Percentiles rank a stretch among this genome's conserved stretches.
phyloP scores from a whole-genome alignment of 345 rosid species.

The Citrus medica region DNA sequence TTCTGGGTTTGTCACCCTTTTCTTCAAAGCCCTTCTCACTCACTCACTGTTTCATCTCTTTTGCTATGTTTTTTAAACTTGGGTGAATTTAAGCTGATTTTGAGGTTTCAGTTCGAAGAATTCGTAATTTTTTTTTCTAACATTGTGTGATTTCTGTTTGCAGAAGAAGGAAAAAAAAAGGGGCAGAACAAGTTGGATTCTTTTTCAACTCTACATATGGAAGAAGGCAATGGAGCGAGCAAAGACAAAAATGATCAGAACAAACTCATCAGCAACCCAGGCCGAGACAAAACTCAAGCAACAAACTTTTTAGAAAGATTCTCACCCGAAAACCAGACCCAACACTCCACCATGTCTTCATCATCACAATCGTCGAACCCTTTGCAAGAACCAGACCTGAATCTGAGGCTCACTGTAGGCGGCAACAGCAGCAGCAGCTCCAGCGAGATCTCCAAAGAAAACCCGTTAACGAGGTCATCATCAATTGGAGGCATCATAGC shows the following conservation, averaged over 20 bases:
- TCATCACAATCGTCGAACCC: background rate
- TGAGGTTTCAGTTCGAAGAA: background rate
- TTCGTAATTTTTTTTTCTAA: background rate
- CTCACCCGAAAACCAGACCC: background rate
- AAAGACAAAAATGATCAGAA: background rate
- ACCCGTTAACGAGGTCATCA: constrained; percentile 3
- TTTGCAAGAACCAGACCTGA: constrained; percentile 14
- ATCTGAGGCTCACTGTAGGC: constrained; percentile 23
- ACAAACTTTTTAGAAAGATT: background rate
- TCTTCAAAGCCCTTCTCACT: too few species aligned
- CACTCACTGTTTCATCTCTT: background rate
- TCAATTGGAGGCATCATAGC: constrained; percentile 5
- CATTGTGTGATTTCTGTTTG: background rate
- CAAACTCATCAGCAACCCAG: background rate
- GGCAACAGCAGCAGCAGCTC: constrained; percentile 16
- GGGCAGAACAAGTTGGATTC: background rate
- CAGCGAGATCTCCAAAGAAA: background rate
- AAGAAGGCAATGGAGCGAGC: background rate
- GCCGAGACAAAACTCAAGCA: background rate
- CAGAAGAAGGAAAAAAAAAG: background rate
- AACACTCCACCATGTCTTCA: background rate
- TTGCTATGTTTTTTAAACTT: background rate
- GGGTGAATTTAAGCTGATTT: background rate
- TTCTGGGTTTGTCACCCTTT: constrained; percentile 1
- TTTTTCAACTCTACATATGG: background rate